Evolutionary conservation across 164 flowering plant genomes (phyloP), one percentile per base, ranked within the genome.

Genomic region (Malania oleifera): DNA sequence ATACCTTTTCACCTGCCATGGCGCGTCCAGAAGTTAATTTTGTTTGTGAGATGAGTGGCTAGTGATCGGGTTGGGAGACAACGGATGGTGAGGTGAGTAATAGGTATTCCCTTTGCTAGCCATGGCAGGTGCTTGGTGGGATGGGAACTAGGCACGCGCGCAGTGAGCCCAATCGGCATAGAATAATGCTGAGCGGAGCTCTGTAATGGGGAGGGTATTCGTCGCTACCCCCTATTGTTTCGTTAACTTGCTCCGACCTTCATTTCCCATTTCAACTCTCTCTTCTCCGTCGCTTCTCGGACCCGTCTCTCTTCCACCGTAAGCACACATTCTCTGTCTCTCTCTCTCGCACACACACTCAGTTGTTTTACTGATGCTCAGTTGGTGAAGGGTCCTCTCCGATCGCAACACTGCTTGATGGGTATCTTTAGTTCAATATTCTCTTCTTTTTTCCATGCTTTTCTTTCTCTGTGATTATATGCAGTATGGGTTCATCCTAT

Each of bases 91-190:
- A n/a, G n/a, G n/a, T n/a, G n/a, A n/a, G n/a, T n/a, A n/a, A n/a
- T n/a, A n/a, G n/a, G n/a, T n/a, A n/a, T n/a, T n/a, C n/a, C n/a
- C n/a, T n/a, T n/a, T n/a, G n/a, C n/a, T n/a, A n/a, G n/a, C n/a
- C 55, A 15, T 31, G 26, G 63, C 38, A 35, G 20, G 26, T 60
- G 31, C 50, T 60, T 46, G 27, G 24, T 9, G 44, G 28, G 43
- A 60, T 60, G 38, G 31, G 38, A 19, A 26, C 64, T 29, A 50
- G 64, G 64, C 50, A 52, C 28, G 56, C 56, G 37, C n/a, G n/a
- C n/a, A n/a, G n/a, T n/a, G n/a, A n/a, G 19, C 53, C 34, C 53
- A 24, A 49, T 31, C 35, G 9, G 35, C 35, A 9, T 31, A 9
- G 35, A 31, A 31, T 31, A 31, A 9, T 24, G 7, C 19, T 19